Base-by-base conservation (phyloP, 208 protist species). In the Acanthamoeba healyi region DNA sequence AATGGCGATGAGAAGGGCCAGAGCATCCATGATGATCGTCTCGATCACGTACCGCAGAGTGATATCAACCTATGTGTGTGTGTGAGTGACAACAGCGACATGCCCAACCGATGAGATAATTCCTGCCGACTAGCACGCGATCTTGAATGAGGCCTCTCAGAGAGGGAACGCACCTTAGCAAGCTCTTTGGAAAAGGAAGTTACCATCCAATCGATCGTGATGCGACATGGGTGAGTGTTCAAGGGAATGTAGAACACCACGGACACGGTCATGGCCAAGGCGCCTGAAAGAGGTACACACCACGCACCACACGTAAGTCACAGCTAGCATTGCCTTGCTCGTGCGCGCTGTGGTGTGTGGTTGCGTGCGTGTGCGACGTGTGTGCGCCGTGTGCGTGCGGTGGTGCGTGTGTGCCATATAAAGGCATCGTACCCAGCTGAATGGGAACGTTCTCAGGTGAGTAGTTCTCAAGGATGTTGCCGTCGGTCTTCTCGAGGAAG, bases 381-480 rank as follows among this genome's bases (percentile, higher is more conserved):
- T 72, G n/a, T 32, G 12, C 10, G 12, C n/a, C 10, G 12, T 72
- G 12, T 34, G 10, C 29, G n/a, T 72, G 63, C n/a, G n/a, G n/a
- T n/a, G n/a, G n/a, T n/a, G n/a, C n/a, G n/a, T n/a, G n/a, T n/a
- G n/a, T n/a, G n/a, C 54, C 54, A 61, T 61, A 61, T 61, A 12
- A 61, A 12, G 54, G n/a, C 10, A 32, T 12, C 10, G 10, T 38
- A 79, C 70, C 79, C 6, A 87, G 40, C n/a, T 87, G 79, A 29
- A 87, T 87, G 79, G 79, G 79, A 7, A 63, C 32, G 32, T 87
- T 87, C 40, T 87, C 46, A 26, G 49, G 6, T 4, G 40, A 26
- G 49, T 87, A 87, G 79, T 87, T 87, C 26, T 87, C 49, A 38
- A 87, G n/a, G 34, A 87, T 87, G 44, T 87, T 87, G 10, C 49